A percentile compares a stretch with the other conserved stretches of the same genome.
These are phyloP conservation scores for Apophysomyces variabilis DNA, from an alignment of 371 early-diverging fungal species.

Conservation along the genomic window DNA sequence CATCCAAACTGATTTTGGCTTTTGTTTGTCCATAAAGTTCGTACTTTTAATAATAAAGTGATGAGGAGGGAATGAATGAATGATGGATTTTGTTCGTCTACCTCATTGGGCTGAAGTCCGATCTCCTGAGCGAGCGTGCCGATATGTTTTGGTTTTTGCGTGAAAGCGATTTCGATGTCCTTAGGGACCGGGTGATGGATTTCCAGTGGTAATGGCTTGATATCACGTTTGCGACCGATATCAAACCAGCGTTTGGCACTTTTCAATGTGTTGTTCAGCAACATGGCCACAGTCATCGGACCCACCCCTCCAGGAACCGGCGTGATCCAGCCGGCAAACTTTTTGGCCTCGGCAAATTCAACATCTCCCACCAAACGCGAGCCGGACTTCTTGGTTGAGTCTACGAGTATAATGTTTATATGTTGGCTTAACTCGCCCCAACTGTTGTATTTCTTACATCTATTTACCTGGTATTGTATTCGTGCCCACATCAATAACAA, in stretches of 20 bases:
- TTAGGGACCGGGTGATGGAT: constrained; percentile 79
- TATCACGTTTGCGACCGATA: constrained; percentile 47
- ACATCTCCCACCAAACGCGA: constrained; percentile 94
- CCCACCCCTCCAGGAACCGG: constrained; percentile 98
- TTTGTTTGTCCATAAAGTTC: constrained; percentile 87
- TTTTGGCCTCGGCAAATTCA: constrained; percentile 70
- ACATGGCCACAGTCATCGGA: constrained; percentile 97
- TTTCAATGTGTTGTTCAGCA: constrained; percentile 81
- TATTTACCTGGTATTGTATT: constrained; percentile 74
- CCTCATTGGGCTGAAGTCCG: constrained; percentile 66
- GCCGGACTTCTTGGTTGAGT: constrained; percentile 86
- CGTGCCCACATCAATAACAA: constrained; percentile 95
- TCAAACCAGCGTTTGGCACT: constrained; percentile 78
- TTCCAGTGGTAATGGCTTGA: constrained; percentile 63
- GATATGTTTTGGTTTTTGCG: constrained; percentile 84
- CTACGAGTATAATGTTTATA: constrained; percentile 30
- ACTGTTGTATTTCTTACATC: neutral
- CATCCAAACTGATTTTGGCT: constrained; percentile 83
- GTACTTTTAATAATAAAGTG: constrained; percentile 44
- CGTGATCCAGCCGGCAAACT: constrained; percentile 81
- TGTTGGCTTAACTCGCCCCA: neutral
- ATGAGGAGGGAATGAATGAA: neutral
- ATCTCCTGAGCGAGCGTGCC: constrained; percentile 78
- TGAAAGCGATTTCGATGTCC: constrained; percentile 91
- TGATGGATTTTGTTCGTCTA: constrained; percentile 13